These are phyloP conservation scores for Pneumocystis sp. DNA, from an alignment of 1,139 yeast species.

Conservation along the genomic window DNA sequence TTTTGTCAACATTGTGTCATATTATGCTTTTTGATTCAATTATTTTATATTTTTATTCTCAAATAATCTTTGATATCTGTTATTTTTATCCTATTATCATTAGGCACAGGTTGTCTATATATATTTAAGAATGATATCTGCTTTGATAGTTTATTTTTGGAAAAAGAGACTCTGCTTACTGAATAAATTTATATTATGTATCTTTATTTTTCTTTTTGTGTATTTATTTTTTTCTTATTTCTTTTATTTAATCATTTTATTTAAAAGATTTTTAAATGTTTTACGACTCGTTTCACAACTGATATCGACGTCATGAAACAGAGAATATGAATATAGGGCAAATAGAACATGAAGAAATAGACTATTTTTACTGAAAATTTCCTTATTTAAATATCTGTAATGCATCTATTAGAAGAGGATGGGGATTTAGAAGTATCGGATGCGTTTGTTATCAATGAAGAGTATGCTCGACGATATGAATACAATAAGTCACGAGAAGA, in stretches of 20 bases:
- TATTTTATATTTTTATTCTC: neutral
- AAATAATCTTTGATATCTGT: neutral
- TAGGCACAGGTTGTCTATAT: neutral
- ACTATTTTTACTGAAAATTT: neutral
- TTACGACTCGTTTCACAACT: no score
- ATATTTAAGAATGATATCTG: neutral
- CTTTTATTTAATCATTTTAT: neutral
- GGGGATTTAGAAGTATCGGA: constrained; percentile 19
- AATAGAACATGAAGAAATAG: neutral
- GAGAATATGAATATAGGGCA: neutral
- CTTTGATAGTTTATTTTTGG: neutral
- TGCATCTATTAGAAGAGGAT: constrained; percentile 5
- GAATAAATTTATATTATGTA: neutral
- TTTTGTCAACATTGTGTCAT: neutral
- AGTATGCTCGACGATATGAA: constrained; percentile 23
- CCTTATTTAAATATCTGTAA: neutral
- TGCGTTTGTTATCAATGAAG: constrained; percentile 21
- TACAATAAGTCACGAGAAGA: constrained; percentile 26
- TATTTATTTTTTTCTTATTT: neutral
- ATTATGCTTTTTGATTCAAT: neutral
- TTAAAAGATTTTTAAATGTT: no score
- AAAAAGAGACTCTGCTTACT: neutral
- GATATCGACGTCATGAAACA: neutral
- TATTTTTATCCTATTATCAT: neutral
- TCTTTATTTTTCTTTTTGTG: neutral